Evolutionary conservation across 225 moss, liverwort and hornwort species (phyloP), one percentile per base, ranked within the genome.

Genomic region (Physcomitrellopsis africana): DNA sequence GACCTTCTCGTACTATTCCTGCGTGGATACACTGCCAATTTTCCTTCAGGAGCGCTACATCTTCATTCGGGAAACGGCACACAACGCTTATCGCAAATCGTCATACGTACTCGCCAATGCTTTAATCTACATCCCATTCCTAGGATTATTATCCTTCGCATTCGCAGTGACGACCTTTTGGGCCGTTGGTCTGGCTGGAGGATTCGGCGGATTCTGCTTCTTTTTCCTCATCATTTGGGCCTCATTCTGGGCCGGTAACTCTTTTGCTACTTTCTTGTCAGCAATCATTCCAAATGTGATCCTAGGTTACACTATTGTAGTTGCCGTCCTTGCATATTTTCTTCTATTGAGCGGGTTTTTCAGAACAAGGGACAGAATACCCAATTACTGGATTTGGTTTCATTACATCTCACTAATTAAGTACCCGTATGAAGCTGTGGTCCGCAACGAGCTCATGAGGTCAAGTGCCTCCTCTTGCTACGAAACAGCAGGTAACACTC

Each of bases 41-140:
- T 96, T 96, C 66, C 94, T 96, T 54, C 96, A 96, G 84, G 96
- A 96, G 81, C 86, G 96, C 14, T 94, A 90, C 77, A 96, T 96
- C 52, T 94, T 94, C 79, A 89, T 96, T 70, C 84, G 96, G 65
- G 96, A 96, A 60, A 96, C 96, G 2, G 73, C 94, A n/a, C 96
- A 96, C 80, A 96, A 96, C 61, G 86, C 96, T 8, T 96, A 96
- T 68, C 89, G 96, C 51, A 96, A 96, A 77, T 96, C 96, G 15
- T 96, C 96, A 5, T 96, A 94, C 51, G 96, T 96, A 42, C 79
- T 96, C 61, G 96, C 94, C 4, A 86, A 94, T 64, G 85, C 94
- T 16, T 49, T 94, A 19, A 88, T 96, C 60, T 96, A 94, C 82
- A 84, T 96, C 51, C 96, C 96, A 8, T 96, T 96, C 57, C 73